Percentiles rank a stretch among this genome's conserved stretches.
These are phyloP conservation scores for Periconia sp. DNA, from an alignment of 2,329 filamentous ascomycete genomes.

Conservation along the genomic window DNA sequence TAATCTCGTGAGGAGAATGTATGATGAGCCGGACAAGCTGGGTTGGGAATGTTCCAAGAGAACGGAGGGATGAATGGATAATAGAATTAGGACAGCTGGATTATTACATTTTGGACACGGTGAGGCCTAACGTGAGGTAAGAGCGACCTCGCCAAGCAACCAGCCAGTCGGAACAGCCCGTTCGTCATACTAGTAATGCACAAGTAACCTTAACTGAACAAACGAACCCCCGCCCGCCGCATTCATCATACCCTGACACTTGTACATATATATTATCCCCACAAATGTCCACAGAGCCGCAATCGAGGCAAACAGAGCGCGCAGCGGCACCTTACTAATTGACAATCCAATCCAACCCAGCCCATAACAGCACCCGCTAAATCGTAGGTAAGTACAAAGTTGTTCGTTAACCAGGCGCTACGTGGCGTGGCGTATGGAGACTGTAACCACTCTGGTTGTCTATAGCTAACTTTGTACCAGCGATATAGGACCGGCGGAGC, in stretches of 20 bases:
- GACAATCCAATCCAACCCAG: not conserved
- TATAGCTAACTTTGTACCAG: too few species aligned
- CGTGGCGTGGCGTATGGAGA: too few species aligned
- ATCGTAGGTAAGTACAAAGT: too few species aligned
- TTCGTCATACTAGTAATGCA: slow-evolving; percentile 27
- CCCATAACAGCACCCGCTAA: too few species aligned
- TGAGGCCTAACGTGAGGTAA: not conserved
- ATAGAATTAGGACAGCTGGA: not conserved
- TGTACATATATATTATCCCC: slow-evolving; percentile 2
- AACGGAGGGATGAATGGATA: not conserved
- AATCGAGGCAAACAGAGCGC: slow-evolving; percentile 2
- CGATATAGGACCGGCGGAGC: too few species aligned
- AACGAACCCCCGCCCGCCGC: slow-evolving; percentile 4
- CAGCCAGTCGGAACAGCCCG: slow-evolving; percentile 16
- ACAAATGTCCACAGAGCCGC: not conserved
- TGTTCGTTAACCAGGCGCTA: too few species aligned
- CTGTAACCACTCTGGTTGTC: too few species aligned
- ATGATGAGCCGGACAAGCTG: not conserved
- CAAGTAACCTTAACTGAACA: not conserved
- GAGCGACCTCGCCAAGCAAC: slow-evolving; percentile 17
- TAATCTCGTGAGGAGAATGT: not conserved
- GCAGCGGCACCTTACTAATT: not conserved
- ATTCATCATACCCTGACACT: slow-evolving; percentile 5
- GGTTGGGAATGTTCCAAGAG: not conserved
- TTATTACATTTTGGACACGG: slow-evolving; percentile 8